Percentiles rank a stretch among this genome's conserved stretches.
Conservation (phyloP, 2,329 filamentous ascomycete species). For the Aureobasidium pullulans region DNA sequence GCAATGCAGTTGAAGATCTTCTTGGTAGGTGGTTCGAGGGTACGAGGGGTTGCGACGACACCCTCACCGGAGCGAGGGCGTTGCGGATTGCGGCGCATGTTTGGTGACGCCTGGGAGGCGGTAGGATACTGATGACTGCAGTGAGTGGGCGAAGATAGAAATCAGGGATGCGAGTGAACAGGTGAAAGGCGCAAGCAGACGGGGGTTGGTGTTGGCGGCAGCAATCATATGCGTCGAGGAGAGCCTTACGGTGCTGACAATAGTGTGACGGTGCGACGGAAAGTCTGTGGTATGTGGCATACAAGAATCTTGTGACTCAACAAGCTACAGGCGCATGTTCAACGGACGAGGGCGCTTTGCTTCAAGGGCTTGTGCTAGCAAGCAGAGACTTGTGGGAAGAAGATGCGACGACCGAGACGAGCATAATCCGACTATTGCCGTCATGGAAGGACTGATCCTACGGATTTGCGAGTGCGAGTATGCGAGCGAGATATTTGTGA, state of each 20-base stretch:
- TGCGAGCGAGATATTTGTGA: neutral
- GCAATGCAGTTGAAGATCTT: constrained; percentile 49
- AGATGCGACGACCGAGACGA: neutral
- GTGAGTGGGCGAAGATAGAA: neutral
- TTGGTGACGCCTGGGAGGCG: neutral
- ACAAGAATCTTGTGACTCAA: constrained; percentile 1
- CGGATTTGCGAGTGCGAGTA: neutral
- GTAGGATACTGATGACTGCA: neutral
- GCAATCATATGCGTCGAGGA: constrained; percentile 6
- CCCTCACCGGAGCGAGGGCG: neutral
- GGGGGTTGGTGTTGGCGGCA: neutral
- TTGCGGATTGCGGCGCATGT: constrained; percentile 13
- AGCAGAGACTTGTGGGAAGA: neutral
- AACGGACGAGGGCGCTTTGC: neutral
- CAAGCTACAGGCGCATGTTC: constrained; percentile 6
- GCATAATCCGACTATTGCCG: constrained; percentile 4
- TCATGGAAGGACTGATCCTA: neutral
- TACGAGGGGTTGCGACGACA: neutral
- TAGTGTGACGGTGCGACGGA: constrained; percentile 2
- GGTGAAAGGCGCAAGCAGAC: neutral
- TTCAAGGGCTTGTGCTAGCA: constrained; percentile 3
- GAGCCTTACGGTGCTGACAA: constrained; percentile 6
- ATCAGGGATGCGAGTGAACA: neutral
- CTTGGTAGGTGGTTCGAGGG: constrained; percentile 20
- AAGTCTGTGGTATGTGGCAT: neutral